Conservation (phyloP, 371 early-diverging fungal genomes). For the Apophysomyces elegans region DNA sequence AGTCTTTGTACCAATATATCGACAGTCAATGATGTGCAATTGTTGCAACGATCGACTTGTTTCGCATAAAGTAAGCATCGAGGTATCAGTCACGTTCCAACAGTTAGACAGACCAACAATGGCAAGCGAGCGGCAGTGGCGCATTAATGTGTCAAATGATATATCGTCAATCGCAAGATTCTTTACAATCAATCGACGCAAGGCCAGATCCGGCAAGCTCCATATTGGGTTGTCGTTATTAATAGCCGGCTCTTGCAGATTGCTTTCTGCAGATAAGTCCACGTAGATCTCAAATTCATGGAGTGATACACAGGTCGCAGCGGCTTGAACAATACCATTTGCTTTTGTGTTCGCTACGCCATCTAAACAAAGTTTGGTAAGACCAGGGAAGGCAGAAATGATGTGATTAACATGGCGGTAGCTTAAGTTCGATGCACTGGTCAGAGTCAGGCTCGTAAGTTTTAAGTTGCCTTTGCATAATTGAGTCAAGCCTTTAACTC, state of each 20-base stretch:
- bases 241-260: not conserved
- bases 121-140: not conserved
- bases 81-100: not conserved
- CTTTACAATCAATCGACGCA: conserved; percentile 16
- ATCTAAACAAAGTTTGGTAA: conserved; percentile 26
- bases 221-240: not conserved
- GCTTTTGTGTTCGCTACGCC: conserved; percentile 20
- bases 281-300: conserved; percentile 35
- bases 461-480: conserved; percentile 23
- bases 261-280: not conserved
- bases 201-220: not conserved
- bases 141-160: conserved; percentile 3
- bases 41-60: not conserved
- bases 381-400: conserved; percentile 21
- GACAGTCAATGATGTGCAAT: conserved; percentile 26
- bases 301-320: conserved; percentile 6
- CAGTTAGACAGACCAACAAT: conserved; percentile 20
- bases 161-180: conserved; percentile 14
- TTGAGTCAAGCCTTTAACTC: conserved; percentile 9
- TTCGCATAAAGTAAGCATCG: conserved; percentile 9
- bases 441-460: conserved; percentile 26
- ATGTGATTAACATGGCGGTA: conserved; percentile 20
- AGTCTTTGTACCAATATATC: conserved; percentile 14
- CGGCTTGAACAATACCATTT: conserved; percentile 16
- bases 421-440: conserved; percentile 18